These are phyloP conservation scores for Agaricus subrufescens DNA, from an alignment of 768 basidiomycete species.

Conservation along the genomic window DNA sequence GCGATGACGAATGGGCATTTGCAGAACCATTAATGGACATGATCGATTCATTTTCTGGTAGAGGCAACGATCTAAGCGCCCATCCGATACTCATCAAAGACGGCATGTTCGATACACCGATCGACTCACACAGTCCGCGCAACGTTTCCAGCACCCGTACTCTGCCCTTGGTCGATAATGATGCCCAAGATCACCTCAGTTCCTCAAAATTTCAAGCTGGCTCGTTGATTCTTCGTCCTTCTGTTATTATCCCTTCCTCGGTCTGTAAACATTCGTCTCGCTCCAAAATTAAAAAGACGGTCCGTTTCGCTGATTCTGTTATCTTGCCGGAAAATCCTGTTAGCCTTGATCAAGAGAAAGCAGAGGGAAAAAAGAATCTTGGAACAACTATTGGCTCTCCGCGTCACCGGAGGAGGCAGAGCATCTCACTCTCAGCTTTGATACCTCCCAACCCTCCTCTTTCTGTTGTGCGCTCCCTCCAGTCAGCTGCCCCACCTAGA, in stretches of 20 bases:
- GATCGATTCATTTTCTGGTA: background rate
- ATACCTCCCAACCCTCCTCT: background rate
- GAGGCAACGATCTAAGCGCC: background rate
- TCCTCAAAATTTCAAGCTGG: background rate
- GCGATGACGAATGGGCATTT: conserved; percentile 3
- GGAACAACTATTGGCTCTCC: background rate
- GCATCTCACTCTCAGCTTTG: background rate
- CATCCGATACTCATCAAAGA: background rate
- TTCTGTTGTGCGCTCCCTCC: background rate
- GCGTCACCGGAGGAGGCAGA: background rate
- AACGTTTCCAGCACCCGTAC: background rate
- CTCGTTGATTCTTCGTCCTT: background rate
- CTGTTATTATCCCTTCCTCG: background rate
- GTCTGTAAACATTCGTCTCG: background rate
- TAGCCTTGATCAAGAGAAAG: background rate
- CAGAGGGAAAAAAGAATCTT: background rate
- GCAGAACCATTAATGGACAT: conserved; percentile 5
- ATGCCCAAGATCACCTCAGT: background rate
- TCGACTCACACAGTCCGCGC: background rate
- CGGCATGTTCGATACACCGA: background rate
- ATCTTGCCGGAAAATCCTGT: background rate
- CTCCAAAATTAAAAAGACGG: background rate
- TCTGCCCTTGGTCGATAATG: background rate
- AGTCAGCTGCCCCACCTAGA: background rate
- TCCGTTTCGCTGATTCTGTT: background rate